Evolutionary conservation across 331 rosid genomes (phyloP), one percentile per base, ranked within the genome.

Genomic region (Malus hybrid): DNA sequence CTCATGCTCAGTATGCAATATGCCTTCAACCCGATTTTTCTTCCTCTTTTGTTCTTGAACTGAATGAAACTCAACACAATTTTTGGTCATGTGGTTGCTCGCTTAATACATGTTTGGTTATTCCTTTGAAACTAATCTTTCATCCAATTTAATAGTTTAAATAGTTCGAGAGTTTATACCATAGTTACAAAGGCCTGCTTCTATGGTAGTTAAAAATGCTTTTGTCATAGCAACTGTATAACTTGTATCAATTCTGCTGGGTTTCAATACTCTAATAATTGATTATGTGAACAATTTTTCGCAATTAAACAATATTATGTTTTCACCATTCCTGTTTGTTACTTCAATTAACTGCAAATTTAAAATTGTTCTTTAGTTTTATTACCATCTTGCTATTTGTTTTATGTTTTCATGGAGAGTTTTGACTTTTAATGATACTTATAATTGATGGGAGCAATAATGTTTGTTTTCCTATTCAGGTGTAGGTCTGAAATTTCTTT

Each of bases 401-500:
- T 58, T 72, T 29, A 6, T 26, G 15, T 66, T n/a, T 30, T 20
- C 30, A 22, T 36, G 34, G 55, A 30, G 44, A 28, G 64, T 33
- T 18, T 57, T 46, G 32, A 28, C 42, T 33, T 18, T 57, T 46
- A 46, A 14, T 34, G 10, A 58, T 36, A 16, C 36, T 44, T 16
- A 18, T 62, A 70, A 30, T 48, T 55, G n/a, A 12, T 68, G 67
- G 18, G n/a, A 75, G 68, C 70, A 63, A 69, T 79, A 42, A 72
- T 72, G 79, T 20, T 71, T 71, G 50, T 83, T 77, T 77, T 78
- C 83, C 68, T 76, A 11, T 81, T 61, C 87, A 95, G 99, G 93
- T 82, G 87, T 84, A 96, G 99, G 70, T 90, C 97, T 28, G 99
- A 92, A 86, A 92, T 95, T 67, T 90, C 90, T 72, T 85, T 95